A percentile compares a stretch with the other conserved stretches of the same genome.
These are phyloP conservation scores for Buddleja alternifolia DNA, from an alignment of 257 asterid genomes.

Conservation along the genomic window DNA sequence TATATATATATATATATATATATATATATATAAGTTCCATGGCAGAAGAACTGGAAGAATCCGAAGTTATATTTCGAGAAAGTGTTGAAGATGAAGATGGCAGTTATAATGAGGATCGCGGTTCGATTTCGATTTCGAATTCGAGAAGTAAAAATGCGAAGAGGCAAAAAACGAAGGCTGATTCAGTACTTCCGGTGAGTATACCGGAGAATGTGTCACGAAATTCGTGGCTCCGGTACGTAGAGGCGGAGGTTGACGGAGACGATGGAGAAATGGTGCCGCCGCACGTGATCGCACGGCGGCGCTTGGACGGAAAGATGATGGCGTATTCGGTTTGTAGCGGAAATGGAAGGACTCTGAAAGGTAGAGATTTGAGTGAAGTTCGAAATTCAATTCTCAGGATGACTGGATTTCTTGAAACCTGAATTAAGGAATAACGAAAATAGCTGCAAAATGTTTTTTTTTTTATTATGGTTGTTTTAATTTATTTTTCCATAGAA, in stretches of 20 bases:
- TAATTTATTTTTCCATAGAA: too few relatives aligned
- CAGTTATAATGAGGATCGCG: slow-evolving; percentile 19
- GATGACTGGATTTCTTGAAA: slow-evolving; percentile 84
- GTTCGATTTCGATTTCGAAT: background rate
- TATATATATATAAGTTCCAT: background rate
- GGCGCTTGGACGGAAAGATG: slow-evolving; percentile 68
- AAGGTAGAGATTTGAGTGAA: slow-evolving; percentile 75
- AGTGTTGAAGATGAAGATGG: background rate
- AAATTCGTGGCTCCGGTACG: slow-evolving; percentile 37
- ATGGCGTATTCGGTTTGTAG: slow-evolving; percentile 76
- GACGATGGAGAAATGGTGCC: slow-evolving; percentile 68
- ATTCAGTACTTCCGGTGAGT: slow-evolving; percentile 49
- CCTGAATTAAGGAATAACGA: too few relatives aligned
- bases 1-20: too few relatives aligned
- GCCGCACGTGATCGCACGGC: slow-evolving; percentile 70
- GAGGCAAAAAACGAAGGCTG: slow-evolving; percentile 38
- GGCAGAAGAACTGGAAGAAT: background rate
- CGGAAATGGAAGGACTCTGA: slow-evolving; percentile 76
- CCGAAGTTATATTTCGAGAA: background rate
- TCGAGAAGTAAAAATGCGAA: slow-evolving; percentile 23
- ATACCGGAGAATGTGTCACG: slow-evolving; percentile 51
- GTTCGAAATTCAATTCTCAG: slow-evolving; percentile 70
- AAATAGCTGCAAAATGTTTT: too few relatives aligned
- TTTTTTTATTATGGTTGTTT: too few relatives aligned
- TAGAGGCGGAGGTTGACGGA: slow-evolving; percentile 36